Conservation (phyloP, 148 eudicot genomes). For the Rhododendron simsii region DNA sequence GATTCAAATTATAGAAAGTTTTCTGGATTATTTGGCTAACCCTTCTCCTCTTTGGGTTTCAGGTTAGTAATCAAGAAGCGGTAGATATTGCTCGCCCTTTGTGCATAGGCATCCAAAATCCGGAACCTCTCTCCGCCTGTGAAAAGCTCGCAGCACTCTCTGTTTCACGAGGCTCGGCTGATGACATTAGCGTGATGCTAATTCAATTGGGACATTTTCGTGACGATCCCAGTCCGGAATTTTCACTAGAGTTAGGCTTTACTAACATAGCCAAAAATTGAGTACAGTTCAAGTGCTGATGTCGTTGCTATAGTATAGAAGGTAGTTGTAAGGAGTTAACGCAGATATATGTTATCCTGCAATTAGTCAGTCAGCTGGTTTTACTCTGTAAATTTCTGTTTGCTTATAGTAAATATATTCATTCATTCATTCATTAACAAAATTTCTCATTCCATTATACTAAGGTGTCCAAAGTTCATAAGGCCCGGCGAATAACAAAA, state of each 20-base stretch:
- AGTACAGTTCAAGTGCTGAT: neutral
- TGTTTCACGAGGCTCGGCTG: constrained; percentile 44
- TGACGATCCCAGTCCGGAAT: neutral
- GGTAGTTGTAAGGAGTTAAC: neutral
- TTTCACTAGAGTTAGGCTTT: neutral
- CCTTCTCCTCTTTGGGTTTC: neutral
- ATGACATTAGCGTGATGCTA: constrained; percentile 54
- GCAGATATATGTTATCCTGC: neutral
- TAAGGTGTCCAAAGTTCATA: neutral
- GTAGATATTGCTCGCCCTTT: constrained; percentile 41
- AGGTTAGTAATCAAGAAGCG: constrained; percentile 66
- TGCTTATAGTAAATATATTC: neutral
- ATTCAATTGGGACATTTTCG: constrained; percentile 32
- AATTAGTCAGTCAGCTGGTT: neutral
- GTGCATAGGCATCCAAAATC: constrained; percentile 16
- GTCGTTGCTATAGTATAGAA: neutral
- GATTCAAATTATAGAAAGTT: neutral
- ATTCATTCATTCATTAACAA: neutral
- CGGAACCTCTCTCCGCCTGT: constrained; percentile 39
- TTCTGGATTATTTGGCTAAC: neutral
- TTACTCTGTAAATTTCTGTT: neutral
- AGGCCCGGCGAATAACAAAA: neutral
- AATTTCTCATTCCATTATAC: neutral
- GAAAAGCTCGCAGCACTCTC: constrained; percentile 51
- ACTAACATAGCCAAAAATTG: neutral